A percentile compares a stretch with the other conserved stretches of the same genome.
Conservation (phyloP, 495 filamentous ascomycete species). For the Glarea lozoyensis region DNA sequence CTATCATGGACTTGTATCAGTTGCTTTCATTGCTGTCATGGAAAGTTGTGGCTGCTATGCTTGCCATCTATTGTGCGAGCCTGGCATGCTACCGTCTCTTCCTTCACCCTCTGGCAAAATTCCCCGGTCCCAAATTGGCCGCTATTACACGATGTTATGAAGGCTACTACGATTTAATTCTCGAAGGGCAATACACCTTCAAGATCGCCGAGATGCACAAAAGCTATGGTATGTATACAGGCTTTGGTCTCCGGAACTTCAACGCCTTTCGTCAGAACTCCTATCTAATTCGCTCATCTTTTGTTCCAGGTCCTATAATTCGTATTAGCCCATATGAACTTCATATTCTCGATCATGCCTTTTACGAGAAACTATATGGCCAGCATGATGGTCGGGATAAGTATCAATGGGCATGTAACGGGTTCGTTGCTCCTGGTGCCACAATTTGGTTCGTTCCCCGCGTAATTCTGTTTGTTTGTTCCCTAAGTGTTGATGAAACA, state of each 20-base stretch:
- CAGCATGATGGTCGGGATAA: not conserved
- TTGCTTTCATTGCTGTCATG: too few relatives aligned
- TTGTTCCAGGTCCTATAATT: slow-evolving; percentile 29
- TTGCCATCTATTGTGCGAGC: too few relatives aligned
- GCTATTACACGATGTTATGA: slow-evolving; percentile 40
- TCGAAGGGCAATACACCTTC: slow-evolving; percentile 25
- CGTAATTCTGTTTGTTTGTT: too few relatives aligned
- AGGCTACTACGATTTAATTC: slow-evolving; percentile 33
- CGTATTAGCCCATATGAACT: slow-evolving; percentile 42
- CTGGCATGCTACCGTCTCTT: slow-evolving; percentile 33
- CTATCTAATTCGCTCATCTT: not conserved
- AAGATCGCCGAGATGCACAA: slow-evolving; percentile 36
- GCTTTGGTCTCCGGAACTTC: not conserved
- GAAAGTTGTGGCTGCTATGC: too few relatives aligned
- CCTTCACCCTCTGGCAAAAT: slow-evolving; percentile 35
- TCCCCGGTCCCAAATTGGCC: slow-evolving; percentile 43
- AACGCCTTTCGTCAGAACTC: not conserved
- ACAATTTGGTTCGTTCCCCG: too few relatives aligned
- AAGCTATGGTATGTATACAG: slow-evolving; percentile 29
- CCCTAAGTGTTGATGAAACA: too few relatives aligned
- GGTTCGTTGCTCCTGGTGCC: not conserved
- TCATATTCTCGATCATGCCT: slow-evolving; percentile 31
- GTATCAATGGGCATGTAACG: not conserved
- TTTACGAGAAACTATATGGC: slow-evolving; percentile 24
- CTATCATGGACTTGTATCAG: too few relatives aligned